phyloP scores from a whole-genome alignment of 192 early-diverging fungal species.

The Linnemannia exigua region DNA sequence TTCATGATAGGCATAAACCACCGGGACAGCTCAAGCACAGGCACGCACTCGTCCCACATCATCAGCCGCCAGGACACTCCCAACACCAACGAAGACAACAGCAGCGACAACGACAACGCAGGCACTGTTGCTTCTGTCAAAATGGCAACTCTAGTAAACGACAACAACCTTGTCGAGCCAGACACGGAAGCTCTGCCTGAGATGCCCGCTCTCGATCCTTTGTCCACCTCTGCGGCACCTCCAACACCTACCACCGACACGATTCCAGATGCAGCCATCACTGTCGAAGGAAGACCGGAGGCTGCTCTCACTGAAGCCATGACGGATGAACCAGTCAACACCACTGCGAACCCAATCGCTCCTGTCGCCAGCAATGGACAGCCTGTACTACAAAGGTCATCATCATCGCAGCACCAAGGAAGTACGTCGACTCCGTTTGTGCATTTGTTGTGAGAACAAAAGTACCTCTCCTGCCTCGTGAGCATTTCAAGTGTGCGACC shows the following conservation, averaged over 20 bases:
- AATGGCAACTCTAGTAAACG: neutral
- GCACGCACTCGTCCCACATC: constrained; percentile 11
- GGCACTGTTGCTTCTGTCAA: neutral
- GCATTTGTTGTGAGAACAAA: neutral
- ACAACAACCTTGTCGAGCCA: neutral
- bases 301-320: neutral
- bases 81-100: neutral
- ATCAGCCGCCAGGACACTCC: neutral
- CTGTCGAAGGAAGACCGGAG: neutral
- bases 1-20: constrained; percentile 46
- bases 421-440: constrained; percentile 19
- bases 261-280: neutral
- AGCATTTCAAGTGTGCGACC: neutral
- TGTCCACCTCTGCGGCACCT: neutral
- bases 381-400: neutral
- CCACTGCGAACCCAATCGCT: neutral
- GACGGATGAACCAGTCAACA: neutral
- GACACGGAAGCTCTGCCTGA: neutral
- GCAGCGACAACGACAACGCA: neutral
- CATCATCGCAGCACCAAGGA: constrained; percentile 12
- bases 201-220: constrained; percentile 3
- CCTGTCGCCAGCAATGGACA: neutral
- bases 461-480: neutral
- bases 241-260: neutral
- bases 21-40: constrained; percentile 16